These are phyloP conservation scores for Colletotrichum scovillei DNA, from an alignment of 2,329 filamentous ascomycete species.

Conservation along the genomic window DNA sequence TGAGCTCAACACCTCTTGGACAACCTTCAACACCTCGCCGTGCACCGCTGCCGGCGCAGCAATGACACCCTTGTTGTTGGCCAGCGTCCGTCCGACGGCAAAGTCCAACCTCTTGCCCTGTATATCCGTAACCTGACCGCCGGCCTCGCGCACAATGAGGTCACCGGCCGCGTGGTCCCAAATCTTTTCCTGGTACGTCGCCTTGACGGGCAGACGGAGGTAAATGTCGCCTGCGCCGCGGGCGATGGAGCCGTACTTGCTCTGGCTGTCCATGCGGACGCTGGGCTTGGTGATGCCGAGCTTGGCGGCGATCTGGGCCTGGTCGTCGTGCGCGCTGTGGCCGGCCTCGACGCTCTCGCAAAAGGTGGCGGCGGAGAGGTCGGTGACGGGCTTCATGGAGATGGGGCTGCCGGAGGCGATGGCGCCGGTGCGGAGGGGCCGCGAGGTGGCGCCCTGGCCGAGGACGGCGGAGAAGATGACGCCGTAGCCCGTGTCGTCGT, in stretches of 20 bases:
- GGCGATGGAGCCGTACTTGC: slow-evolving; percentile 96
- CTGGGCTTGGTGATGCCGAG: slow-evolving; percentile 90
- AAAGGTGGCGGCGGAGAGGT: slow-evolving; percentile 86
- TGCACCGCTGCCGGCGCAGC: slow-evolving; percentile 86
- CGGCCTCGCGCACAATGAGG: slow-evolving; percentile 92
- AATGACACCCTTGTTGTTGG: slow-evolving; percentile 92
- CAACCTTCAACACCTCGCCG: slow-evolving; percentile 79
- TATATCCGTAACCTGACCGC: slow-evolving; percentile 91
- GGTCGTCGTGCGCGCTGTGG: slow-evolving; percentile 90
- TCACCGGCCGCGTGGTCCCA: slow-evolving; percentile 99
- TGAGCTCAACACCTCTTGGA: slow-evolving; percentile 78
- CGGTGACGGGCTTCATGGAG: slow-evolving; percentile 79
- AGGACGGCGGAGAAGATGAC: slow-evolving; percentile 89
- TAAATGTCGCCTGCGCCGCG: slow-evolving; percentile 95
- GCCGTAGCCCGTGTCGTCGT: slow-evolving; percentile 80
- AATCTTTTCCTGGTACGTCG: slow-evolving; percentile 97
- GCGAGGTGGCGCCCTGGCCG: slow-evolving; percentile 83
- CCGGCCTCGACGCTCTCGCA: slow-evolving; percentile 96
- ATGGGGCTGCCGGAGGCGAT: slow-evolving; percentile 70
- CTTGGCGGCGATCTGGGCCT: slow-evolving; percentile 83
- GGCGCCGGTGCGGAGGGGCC: slow-evolving; percentile 71
- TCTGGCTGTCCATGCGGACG: slow-evolving; percentile 97
- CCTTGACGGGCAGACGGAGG: slow-evolving; percentile 85
- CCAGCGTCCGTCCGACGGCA: slow-evolving; percentile 84
- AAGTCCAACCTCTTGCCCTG: slow-evolving; percentile 89